A percentile compares a stretch with the other conserved stretches of the same genome.
These are phyloP conservation scores for Hymenoscyphus fraxineus DNA, from an alignment of 2,329 filamentous ascomycete genomes.

Conservation along the genomic window DNA sequence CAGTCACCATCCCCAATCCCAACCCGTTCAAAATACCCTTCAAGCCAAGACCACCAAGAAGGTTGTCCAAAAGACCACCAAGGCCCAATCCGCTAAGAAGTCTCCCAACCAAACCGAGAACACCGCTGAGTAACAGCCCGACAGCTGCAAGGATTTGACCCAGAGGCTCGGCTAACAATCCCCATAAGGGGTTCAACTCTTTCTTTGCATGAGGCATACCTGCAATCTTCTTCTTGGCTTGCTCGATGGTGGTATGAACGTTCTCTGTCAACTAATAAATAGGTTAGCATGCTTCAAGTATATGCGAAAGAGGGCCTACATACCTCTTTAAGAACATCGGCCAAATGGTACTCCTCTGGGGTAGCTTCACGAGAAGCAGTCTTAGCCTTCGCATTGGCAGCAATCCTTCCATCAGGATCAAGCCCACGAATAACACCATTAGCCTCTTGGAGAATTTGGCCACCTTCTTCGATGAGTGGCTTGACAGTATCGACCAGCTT, in stretches of 20 bases:
- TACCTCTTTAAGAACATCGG: slow-evolving; percentile 76
- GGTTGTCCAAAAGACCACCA: slow-evolving; percentile 72
- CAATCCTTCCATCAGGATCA: slow-evolving; percentile 83
- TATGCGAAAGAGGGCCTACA: slow-evolving; percentile 19
- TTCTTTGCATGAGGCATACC: slow-evolving; percentile 95
- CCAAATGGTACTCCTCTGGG: slow-evolving; percentile 79
- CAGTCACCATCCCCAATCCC: slow-evolving; percentile 52
- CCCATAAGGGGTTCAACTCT: slow-evolving; percentile 88
- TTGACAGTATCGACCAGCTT: slow-evolving; percentile 80
- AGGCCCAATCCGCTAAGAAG: slow-evolving; percentile 73
- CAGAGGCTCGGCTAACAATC: slow-evolving; percentile 70
- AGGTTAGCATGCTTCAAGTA: not conserved
- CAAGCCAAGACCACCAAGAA: slow-evolving; percentile 73
- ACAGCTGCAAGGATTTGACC: slow-evolving; percentile 92
- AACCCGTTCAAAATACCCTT: slow-evolving; percentile 71
- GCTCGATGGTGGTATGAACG: slow-evolving; percentile 79
- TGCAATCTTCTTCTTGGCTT: slow-evolving; percentile 81
- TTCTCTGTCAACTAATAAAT: slow-evolving; percentile 62
- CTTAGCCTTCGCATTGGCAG: slow-evolving; percentile 79
- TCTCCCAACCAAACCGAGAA: slow-evolving; percentile 78
- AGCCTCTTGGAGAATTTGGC: slow-evolving; percentile 76
- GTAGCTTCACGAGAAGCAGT: slow-evolving; percentile 70
- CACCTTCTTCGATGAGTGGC: slow-evolving; percentile 83
- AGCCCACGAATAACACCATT: slow-evolving; percentile 84
- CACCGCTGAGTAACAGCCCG: slow-evolving; percentile 75